phyloP scores from a whole-genome alignment of 163 green algal genomes.

The Volvox carteri region DNA sequence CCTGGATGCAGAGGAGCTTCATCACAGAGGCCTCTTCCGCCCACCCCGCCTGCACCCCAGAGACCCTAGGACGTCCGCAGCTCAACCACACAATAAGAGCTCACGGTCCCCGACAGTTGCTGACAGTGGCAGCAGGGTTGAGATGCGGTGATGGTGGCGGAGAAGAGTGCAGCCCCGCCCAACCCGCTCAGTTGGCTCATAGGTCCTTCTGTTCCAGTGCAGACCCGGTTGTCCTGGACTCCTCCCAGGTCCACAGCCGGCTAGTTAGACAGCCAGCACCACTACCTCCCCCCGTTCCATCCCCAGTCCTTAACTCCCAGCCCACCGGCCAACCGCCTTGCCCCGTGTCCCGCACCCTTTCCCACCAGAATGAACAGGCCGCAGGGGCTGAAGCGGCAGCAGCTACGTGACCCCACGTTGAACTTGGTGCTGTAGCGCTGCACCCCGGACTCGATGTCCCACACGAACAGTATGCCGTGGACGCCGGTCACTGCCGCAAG shows the following conservation, averaged over 20 bases:
- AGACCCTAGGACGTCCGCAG: too few relatives aligned
- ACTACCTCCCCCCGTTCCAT: background rate
- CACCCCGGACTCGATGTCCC: background rate
- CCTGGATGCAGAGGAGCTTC: too few relatives aligned
- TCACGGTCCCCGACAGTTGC: too few relatives aligned
- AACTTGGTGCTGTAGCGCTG: background rate
- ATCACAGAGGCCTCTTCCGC: too few relatives aligned
- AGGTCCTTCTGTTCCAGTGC: background rate
- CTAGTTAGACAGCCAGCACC: background rate
- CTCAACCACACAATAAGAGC: too few relatives aligned
- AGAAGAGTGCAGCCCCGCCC: too few relatives aligned
- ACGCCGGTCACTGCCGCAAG: background rate
- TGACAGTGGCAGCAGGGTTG: too few relatives aligned
- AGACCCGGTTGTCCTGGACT: background rate
- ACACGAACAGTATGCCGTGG: background rate
- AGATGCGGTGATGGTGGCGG: too few relatives aligned
- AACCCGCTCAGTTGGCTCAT: too few relatives aligned
- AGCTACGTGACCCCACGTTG: background rate
- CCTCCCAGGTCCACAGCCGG: background rate
- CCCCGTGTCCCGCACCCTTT: background rate
- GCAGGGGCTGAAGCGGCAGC: constrained; percentile 17
- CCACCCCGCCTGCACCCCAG: too few relatives aligned
- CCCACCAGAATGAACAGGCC: constrained; percentile 4
- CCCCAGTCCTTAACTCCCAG: background rate
- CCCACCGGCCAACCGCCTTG: background rate